Base-by-base conservation (phyloP, 805 yeast genomes). In the Ogataea sp. region DNA sequence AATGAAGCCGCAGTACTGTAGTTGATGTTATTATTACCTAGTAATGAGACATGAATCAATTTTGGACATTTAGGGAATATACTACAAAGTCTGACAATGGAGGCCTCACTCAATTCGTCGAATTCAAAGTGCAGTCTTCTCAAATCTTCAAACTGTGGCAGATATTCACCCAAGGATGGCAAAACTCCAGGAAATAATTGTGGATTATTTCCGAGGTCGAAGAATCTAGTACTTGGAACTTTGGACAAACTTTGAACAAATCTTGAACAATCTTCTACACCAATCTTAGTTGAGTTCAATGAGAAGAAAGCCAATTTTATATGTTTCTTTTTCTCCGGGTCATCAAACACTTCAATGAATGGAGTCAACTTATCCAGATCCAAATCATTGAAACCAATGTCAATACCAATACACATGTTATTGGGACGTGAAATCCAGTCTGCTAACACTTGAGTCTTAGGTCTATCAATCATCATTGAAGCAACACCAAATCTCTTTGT, bases 401-500 rank as follows among this genome's bases (percentile, higher is more conserved):
- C 81, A 16, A 75, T 65, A 2, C 81, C 81, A 33, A 65, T 59
- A 52, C 80, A 74, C 20, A 67, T 69, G 15, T 71, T 65, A 9
- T 53, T 46, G 9, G 65, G 64, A 25, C 55, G 52, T 8, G 67
- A 58, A 25, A 75, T 62, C 80, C 80, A 75, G 28, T 64, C 53
- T 7, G 74, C 65, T 32, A 75, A 56, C 15, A 64, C 50, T 26
- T 60, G 48, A 20, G 71, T 57, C 45, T 74, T 73, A 23, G 51
- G 52, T 4, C 49, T 30, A 45, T 71, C 70, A 37, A 75, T 53
- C 36, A 69, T 73, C n/a, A 68, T 68, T 2, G 73, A 62, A 0
- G 80, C 81, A 17, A 75, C 58, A 3, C 81, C 80, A 21, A 75
- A 52, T 43, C 80, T 56, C 52, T 64, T 65, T 1, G 81, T 75